Conservation (phyloP, 75 land plant genomes). For the Sequoia sempervirens region DNA sequence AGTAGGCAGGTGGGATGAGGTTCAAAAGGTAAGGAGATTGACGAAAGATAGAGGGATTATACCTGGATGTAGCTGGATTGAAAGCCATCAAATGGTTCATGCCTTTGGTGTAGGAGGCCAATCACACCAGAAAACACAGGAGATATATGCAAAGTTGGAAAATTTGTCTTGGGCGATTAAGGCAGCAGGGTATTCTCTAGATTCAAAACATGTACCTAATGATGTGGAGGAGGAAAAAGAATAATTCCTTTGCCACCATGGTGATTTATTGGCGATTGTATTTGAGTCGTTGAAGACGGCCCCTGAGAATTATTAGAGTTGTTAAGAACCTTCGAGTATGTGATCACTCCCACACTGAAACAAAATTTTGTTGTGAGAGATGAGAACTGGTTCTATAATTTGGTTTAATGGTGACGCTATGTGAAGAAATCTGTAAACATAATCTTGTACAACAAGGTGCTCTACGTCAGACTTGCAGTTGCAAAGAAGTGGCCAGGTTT, state of each 20-base stretch:
- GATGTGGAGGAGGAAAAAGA: neutral
- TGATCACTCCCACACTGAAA: slow-evolving; percentile 1
- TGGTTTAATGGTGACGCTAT: slow-evolving; percentile 9
- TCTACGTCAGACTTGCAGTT: no score
- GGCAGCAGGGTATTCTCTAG: no score
- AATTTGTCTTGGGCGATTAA: no score
- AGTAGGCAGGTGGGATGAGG: neutral
- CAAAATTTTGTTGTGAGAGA: slow-evolving; percentile 8
- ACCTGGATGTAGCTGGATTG: slow-evolving; percentile 2
- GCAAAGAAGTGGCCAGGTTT: no score
- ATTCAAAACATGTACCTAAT: no score
- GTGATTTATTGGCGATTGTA: neutral
- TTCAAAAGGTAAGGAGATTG: no score
- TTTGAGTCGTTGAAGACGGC: neutral
- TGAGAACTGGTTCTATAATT: slow-evolving; percentile 4
- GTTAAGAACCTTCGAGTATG: slow-evolving; percentile 9
- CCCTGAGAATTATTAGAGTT: neutral
- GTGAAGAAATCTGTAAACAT: neutral
- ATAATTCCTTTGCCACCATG: neutral
- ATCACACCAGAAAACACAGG: neutral
- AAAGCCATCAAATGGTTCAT: no score
- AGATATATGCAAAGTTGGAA: neutral
- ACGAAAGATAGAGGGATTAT: neutral
- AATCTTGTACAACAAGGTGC: neutral
- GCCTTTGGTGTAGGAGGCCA: neutral